These are phyloP conservation scores for Hordeum marinum DNA, from an alignment of 176 grass and related monocot species.

Conservation along the genomic window DNA sequence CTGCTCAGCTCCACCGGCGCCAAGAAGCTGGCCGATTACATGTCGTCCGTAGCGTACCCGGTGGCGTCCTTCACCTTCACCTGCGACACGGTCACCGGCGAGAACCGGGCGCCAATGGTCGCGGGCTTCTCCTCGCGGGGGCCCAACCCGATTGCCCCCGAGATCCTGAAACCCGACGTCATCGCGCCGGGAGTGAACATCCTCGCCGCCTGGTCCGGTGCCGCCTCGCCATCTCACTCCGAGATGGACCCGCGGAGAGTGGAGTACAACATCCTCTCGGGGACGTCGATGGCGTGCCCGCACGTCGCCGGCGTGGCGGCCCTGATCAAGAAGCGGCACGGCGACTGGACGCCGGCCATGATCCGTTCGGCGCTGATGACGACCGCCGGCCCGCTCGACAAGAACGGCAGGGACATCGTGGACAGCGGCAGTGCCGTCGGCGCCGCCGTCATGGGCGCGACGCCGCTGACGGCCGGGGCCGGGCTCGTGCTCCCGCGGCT, in stretches of 20 bases:
- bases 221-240: neutral
- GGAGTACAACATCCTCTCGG: constrained; percentile 34
- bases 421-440: neutral
- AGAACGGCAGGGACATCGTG: constrained; percentile 1
- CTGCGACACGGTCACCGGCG: neutral
- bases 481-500: neutral
- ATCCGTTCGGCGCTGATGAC: constrained; percentile 54
- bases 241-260: neutral
- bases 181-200: constrained; percentile 2
- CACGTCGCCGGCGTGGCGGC: constrained; percentile 93
- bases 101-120: constrained; percentile 31
- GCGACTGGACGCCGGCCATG: constrained; percentile 48
- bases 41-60: neutral
- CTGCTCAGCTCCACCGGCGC: neutral
- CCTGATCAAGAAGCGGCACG: constrained; percentile 20
- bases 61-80: constrained; percentile 3
- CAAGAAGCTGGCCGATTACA: neutral
- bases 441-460: neutral
- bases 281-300: constrained; percentile 98
- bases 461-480: neutral
- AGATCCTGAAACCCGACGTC: neutral
- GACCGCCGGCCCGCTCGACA: constrained; percentile 39
- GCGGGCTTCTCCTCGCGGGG: constrained; percentile 28
- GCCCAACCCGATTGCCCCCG: neutral
- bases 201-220: neutral